Evolutionary conservation across 2,329 filamentous ascomycete species (phyloP).

Genomic region (Hymenoscyphus repandus): DNA sequence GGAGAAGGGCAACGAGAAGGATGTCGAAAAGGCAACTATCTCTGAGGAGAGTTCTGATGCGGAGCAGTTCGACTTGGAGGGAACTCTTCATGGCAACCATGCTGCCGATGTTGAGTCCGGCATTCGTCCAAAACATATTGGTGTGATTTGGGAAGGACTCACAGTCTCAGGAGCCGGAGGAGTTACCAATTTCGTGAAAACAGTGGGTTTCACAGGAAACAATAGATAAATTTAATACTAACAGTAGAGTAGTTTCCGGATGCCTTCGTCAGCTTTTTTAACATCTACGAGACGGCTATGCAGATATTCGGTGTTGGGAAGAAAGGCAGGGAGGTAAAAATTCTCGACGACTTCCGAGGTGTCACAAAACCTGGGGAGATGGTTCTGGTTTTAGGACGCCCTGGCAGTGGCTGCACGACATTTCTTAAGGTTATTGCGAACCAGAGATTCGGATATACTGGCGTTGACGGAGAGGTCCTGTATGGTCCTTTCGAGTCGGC

Average conservation of each 20-base stretch:
- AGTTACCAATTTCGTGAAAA: constrained; percentile 62
- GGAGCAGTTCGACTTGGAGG: constrained; percentile 68
- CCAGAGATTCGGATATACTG: constrained; percentile 42
- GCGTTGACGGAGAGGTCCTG: constrained; percentile 59
- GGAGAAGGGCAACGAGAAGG: constrained; percentile 31
- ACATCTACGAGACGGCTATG: constrained; percentile 62
- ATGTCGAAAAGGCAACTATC: constrained; percentile 54
- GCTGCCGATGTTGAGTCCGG: constrained; percentile 69
- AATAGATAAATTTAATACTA: not conserved
- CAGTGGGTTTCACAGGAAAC: constrained; percentile 28
- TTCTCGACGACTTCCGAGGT: constrained; percentile 67
- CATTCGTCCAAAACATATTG: constrained; percentile 75
- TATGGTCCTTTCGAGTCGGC: constrained; percentile 70
- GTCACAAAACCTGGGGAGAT: constrained; percentile 79
- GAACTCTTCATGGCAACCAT: constrained; percentile 64
- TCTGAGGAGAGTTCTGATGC: constrained; percentile 40
- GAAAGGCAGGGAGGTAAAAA: constrained; percentile 66
- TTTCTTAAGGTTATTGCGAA: constrained; percentile 50
- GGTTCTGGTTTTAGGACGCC: constrained; percentile 39
- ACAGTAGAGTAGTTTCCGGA: constrained; percentile 55
- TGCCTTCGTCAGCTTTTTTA: constrained; percentile 66
- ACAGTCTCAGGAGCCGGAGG: constrained; percentile 74
- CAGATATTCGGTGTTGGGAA: constrained; percentile 58
- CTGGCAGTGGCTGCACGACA: constrained; percentile 44
- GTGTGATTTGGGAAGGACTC: constrained; percentile 72